Base-by-base conservation (phyloP, 805 yeast species). In the Metschnikowia colocasiae region DNA sequence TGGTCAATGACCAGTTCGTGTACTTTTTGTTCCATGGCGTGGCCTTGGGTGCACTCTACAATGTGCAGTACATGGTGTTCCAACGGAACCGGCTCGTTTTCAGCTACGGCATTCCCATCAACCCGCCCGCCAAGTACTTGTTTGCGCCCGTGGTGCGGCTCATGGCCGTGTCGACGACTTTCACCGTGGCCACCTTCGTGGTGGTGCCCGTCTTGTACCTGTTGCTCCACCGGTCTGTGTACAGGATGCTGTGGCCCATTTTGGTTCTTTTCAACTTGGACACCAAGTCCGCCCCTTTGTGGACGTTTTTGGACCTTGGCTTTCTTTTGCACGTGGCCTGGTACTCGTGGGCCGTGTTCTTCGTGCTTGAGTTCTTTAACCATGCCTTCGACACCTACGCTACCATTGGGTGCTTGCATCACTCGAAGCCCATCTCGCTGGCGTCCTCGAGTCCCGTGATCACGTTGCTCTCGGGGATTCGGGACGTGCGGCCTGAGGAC, bases 351-450 rank as follows among this genome's bases (percentile, higher is more conserved):
- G 55, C 71, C n/a, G 51, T 68, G 19, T 62, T 67, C 32, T 58
- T 71, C 31, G 55, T 61, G 9, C 79, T 85, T 79, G 90, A 85
- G 56, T 39, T 75, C 7, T 60, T 77, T 20, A 82, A 83, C 58
- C 74, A 78, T 47, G 64, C 81, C 0, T 85, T 77, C 59, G 73
- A 81, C 56, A 84, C 85, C 2, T 85, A 83, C 59, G 75, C 87
- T 47, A 75, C 84, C 12, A 75, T 84, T 53, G 92, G 94, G 2
- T 85, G 92, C 60, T 59, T 86, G 43, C 84, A 82, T 55, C 82
- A 83, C 40, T 80, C 79, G 16, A 79, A 78, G 48, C 79, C 87
- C 16, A 71, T 86, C 7, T 78, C 84, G 38, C 63, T 78, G 10
- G 75, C 79, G 25, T 75, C 85, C 13, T 67, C 82, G 0, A 81